Conservation (phyloP, 2,329 filamentous ascomycete genomes). For the Teratosphaeriaceae sp. region DNA sequence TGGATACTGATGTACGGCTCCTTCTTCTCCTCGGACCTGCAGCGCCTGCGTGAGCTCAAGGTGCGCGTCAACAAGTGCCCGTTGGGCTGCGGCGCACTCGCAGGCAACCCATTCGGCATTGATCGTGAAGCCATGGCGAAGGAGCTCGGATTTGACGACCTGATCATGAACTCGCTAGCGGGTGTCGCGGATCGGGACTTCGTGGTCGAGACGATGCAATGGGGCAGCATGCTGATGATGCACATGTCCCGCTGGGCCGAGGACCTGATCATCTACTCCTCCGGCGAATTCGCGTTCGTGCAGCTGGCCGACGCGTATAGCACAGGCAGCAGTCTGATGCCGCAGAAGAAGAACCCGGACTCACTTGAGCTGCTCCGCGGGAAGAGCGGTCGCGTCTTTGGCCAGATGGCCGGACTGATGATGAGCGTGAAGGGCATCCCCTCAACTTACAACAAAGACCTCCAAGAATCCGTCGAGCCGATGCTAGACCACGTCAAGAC, state of each 20-base stretch:
- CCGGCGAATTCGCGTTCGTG: slow-evolving; percentile 70
- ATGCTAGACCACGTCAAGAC: slow-evolving; percentile 81
- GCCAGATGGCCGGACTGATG: slow-evolving; percentile 74
- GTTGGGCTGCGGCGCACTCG: slow-evolving; percentile 69
- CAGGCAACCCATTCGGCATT: slow-evolving; percentile 76
- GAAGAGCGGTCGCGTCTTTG: slow-evolving; percentile 69
- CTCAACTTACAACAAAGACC: slow-evolving; percentile 82
- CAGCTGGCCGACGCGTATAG: slow-evolving; percentile 71
- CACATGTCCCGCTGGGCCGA: slow-evolving; percentile 77
- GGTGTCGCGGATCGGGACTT: slow-evolving; percentile 76
- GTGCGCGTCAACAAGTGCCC: slow-evolving; percentile 66
- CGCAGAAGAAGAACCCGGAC: slow-evolving; percentile 79
- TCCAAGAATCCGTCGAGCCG: slow-evolving; percentile 84
- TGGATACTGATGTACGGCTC: slow-evolving; percentile 72
- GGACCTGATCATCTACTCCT: slow-evolving; percentile 78
- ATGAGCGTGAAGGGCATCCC: slow-evolving; percentile 70
- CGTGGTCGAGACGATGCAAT: slow-evolving; percentile 73
- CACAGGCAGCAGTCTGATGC: slow-evolving; percentile 71
- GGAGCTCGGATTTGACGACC: slow-evolving; percentile 71
- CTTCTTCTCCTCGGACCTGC: slow-evolving; percentile 65
- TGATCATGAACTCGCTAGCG: slow-evolving; percentile 71
- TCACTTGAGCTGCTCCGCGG: slow-evolving; percentile 69
- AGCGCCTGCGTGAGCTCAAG: slow-evolving; percentile 67
- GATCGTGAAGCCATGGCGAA: slow-evolving; percentile 71
- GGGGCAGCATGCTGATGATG: slow-evolving; percentile 69